Evolutionary conservation across 768 basidiomycete species (phyloP), one percentile per base, ranked within the genome.

Genomic region (Coprinopsis sp.): DNA sequence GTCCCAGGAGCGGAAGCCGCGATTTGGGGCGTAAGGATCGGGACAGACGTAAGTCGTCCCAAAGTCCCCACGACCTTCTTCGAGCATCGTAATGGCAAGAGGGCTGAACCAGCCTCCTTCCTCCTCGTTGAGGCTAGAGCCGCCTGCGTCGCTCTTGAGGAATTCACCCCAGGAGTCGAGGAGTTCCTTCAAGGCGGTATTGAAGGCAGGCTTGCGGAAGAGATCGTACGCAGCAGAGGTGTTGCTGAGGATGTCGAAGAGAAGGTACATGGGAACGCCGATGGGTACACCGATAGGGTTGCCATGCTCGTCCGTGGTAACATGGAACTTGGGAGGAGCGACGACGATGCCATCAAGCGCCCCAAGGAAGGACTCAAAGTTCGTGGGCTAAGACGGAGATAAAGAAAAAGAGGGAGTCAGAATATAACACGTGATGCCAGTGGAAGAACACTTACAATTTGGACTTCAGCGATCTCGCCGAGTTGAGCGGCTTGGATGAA

Each of bases 1-100:
- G 46, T 81, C 80, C 77, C 63, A 78, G 44, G 70, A 71, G 0
- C 4, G 58, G 58, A 62, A 78, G 0, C 82, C 81, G 50, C 70
- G 60, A 48, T 76, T 52, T n/a, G 61, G 51, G 1, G 58, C 59
- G 1, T 54, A 49, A 0, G 75, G 71, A 44, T 77, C 60, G 8
- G 37, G 37, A 8, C 6, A 6, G 37, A 39, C 37, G 37, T 39
- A 39, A 23, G 37, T 63, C 12, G 68, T 49, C 3, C 54, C 55
- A 43, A 79, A 79, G 33, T 54, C 53, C 10, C 34, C 28, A 23
- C 48, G 36, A 28, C 25, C 30, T 12, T 28, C 21, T 10, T 37
- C 36, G 30, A 50, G 37, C 11, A 13, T 40, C 59, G 29, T 12
- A 1, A 51, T 34, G 2, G 50, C 64, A 22, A 47, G 24, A 3